A percentile compares a stretch with the other conserved stretches of the same genome.
Conservation (phyloP, 192 early-diverging fungal genomes). For the Coemansia sp. region DNA sequence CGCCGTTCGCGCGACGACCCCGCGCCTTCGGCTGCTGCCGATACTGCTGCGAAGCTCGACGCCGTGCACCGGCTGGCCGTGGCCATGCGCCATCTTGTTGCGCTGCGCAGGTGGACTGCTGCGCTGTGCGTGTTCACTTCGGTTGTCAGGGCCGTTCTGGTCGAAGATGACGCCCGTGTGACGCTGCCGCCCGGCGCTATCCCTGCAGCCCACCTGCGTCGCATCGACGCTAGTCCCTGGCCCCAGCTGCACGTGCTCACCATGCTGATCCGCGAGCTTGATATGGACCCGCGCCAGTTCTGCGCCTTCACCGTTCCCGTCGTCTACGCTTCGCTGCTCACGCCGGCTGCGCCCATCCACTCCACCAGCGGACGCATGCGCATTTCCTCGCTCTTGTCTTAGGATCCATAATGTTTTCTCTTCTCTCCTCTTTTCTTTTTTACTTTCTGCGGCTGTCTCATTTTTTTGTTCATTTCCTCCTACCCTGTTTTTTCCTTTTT, state of each 20-base stretch:
- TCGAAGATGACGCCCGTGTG: slow-evolving; percentile 3
- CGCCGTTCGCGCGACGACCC: not conserved
- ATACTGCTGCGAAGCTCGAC: slow-evolving; percentile 16
- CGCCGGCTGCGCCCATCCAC: slow-evolving; percentile 12
- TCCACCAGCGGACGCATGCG: slow-evolving; percentile 33
- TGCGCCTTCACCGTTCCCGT: slow-evolving; percentile 41
- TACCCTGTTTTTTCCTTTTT: not conserved
- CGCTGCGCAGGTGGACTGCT: slow-evolving; percentile 32
- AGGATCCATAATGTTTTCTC: not conserved
- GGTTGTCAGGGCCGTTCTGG: slow-evolving; percentile 31
- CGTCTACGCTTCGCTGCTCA: slow-evolving; percentile 30
- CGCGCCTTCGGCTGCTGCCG: not conserved
- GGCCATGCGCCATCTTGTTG: slow-evolving; percentile 21
- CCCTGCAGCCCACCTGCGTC: not conserved
- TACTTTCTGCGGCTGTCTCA: not conserved
- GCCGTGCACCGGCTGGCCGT: slow-evolving; percentile 20
- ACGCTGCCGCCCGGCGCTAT: not conserved
- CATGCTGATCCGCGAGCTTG: slow-evolving; percentile 38
- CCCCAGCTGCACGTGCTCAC: slow-evolving; percentile 30
- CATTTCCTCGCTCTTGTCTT: slow-evolving; percentile 33
- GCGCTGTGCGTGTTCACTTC: slow-evolving; percentile 41
- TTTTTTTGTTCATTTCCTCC: not conserved
- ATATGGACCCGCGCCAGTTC: slow-evolving; percentile 31
- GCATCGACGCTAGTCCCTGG: slow-evolving; percentile 24
- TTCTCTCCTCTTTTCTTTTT: not conserved